Evolutionary conservation across 78 protist genomes (phyloP), one percentile per base, ranked within the genome.

Genomic region (Dictyostelium firmibasis): DNA sequence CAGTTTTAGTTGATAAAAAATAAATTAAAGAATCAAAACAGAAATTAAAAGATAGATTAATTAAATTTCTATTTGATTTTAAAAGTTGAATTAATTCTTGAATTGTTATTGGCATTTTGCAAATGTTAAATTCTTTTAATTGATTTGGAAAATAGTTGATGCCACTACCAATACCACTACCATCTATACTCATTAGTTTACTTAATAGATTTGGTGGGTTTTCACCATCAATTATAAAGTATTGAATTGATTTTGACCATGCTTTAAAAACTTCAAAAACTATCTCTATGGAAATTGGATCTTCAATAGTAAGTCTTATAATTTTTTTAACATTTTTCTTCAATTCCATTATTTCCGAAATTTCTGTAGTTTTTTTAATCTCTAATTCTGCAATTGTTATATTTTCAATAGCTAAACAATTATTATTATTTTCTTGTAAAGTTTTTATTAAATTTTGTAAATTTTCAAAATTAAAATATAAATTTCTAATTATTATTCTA

Each of bases 201-300:
- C 27, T 57, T 20, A 57, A 18, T 20, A 57, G 27, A 57, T 57
- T 57, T 16, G 67, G 67, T 57, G 67, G 67, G 20, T 57, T 57
- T 57, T 57, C 67, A 20, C 67, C 67, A 57, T 57, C 67, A 0
- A 67, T 67, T 27, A 27, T 29, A 67, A 67, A 27, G 4, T 67
- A 29, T 67, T 67, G 31, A 67, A 67, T 67, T 67, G 75, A 67
- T 27, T 67, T 67, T 67, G 75, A 67, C 75, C 75, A 67, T 29
- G 35, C 27, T 67, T 67, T 67, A 67, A 27, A 67, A 23, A 67
- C 3, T 14, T 67, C 18, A 25, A 27, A 29, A 67, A 10, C 31
- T 27, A 67, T 0, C 10, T 67, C 33, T 27, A 27, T 11, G 9
- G 31, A n/a, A 27, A 2, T 25, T 67, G 35, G 18, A 67, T 67